phyloP scores from a whole-genome alignment of 2,329 filamentous ascomycete genomes.

The Xylaria sp. region DNA sequence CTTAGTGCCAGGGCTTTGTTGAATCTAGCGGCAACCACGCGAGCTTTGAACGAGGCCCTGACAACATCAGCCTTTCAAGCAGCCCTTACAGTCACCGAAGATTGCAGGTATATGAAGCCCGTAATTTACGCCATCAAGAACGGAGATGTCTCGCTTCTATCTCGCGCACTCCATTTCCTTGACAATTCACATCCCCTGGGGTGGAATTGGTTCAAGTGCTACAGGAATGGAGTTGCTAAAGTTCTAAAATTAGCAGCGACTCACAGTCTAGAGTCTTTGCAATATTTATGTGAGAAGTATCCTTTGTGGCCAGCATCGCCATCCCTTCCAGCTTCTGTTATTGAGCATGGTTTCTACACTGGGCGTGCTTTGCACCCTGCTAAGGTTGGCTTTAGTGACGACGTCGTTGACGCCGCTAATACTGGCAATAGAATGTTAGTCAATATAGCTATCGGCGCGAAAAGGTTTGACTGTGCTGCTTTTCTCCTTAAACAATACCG shows the following conservation, averaged over 20 bases:
- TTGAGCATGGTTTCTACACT: conserved; percentile 9
- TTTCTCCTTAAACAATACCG: conserved; percentile 21
- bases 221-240: not conserved
- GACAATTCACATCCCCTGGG: not conserved
- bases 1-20: not conserved
- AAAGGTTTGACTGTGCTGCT: conserved; percentile 18
- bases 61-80: not conserved
- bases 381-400: too few relatives aligned
- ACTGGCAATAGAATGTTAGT: conserved; percentile 4
- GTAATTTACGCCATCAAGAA: conserved; percentile 11
- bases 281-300: conserved; percentile 4
- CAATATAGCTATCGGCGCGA: too few relatives aligned
- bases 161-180: not conserved
- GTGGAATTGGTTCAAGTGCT: conserved; percentile 18
- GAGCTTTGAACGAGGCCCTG: not conserved
- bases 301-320: not conserved
- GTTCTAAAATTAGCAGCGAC: conserved; percentile 5
- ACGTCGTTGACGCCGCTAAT: too few relatives aligned
- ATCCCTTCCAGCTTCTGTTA: not conserved
- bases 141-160: conserved; percentile 9
- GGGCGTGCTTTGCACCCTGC: not conserved
- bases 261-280: conserved; percentile 2
- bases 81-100: not conserved
- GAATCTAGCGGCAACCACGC: not conserved
- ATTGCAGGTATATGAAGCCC: not conserved